These are phyloP conservation scores for Aspergillus baeticus DNA, from an alignment of 495 filamentous ascomycete species.

Conservation along the genomic window DNA sequence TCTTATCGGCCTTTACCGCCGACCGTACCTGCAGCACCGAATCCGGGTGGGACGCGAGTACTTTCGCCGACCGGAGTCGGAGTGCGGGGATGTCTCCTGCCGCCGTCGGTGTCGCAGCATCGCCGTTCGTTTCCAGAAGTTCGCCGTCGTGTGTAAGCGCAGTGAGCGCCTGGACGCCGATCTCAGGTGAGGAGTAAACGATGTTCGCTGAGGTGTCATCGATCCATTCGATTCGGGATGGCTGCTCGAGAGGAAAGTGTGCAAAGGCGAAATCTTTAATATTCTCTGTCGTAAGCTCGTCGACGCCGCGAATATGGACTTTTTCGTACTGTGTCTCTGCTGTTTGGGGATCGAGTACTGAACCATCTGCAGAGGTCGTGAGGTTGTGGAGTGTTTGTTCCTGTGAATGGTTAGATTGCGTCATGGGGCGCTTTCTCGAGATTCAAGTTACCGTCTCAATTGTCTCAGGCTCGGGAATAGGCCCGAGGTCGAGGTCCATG, in stretches of 20 bases:
- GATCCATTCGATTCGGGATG: constrained; percentile 83
- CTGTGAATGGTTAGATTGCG: constrained; percentile 12
- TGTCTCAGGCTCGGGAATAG: constrained; percentile 39
- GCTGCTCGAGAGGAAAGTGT: constrained; percentile 54
- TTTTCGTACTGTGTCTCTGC: constrained; percentile 53
- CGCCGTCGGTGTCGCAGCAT: background rate
- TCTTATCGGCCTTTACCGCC: constrained; percentile 73
- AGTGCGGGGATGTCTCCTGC: constrained; percentile 41
- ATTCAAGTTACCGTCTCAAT: constrained; percentile 33
- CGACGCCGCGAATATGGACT: constrained; percentile 79
- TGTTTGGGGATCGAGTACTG: constrained; percentile 23
- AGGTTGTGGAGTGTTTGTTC: constrained; percentile 14
- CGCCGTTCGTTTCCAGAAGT: constrained; percentile 29
- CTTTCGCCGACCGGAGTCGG: constrained; percentile 61
- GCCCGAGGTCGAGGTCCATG: constrained; percentile 68
- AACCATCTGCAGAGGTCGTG: constrained; percentile 18
- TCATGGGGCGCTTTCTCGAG: background rate
- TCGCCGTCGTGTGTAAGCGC: constrained; percentile 52
- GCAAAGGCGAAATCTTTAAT: constrained; percentile 68
- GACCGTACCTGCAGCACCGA: constrained; percentile 68
- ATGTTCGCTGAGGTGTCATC: constrained; percentile 90
- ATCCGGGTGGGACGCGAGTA: constrained; percentile 63
- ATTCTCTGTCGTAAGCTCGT: constrained; percentile 74
- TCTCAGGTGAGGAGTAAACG: constrained; percentile 66
- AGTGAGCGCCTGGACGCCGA: constrained; percentile 69